phyloP scores from a whole-genome alignment of 73 alveolate genomes.

The Paramecium primaurelia region DNA sequence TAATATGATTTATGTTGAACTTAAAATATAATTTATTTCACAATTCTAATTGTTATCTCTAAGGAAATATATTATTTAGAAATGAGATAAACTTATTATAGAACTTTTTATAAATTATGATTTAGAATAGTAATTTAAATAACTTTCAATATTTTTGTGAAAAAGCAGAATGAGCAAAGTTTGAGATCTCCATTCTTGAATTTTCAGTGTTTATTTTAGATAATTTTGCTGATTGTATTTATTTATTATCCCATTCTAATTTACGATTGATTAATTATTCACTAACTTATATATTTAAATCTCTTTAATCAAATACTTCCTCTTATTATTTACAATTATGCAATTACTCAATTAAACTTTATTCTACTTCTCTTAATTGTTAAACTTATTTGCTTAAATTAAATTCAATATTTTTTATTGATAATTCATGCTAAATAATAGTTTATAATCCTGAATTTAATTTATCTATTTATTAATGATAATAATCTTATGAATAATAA shows the following conservation, averaged over 20 bases:
- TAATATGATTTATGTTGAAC: neutral
- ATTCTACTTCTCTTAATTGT: neutral
- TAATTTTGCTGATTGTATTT: neutral
- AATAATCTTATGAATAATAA: neutral
- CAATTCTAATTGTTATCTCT: neutral
- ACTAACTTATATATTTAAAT: conserved; percentile 2
- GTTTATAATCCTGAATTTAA: neutral
- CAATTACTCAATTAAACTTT: neutral
- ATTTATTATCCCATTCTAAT: conserved; percentile 1
- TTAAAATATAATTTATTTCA: neutral
- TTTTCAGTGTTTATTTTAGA: neutral
- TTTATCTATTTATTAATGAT: conserved; percentile 30
- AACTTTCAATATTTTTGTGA: neutral
- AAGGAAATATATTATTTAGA: too few relatives aligned
- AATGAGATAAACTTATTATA: too few relatives aligned
- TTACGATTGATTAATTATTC: conserved; percentile 6
- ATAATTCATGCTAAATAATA: neutral
- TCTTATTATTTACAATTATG: neutral
- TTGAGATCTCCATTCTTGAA: neutral
- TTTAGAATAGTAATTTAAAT: neutral
- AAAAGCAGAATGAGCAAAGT: neutral
- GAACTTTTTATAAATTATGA: neutral
- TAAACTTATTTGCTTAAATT: neutral
- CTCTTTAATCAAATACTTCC: conserved; percentile 32
- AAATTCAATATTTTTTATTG: conserved; percentile 11